A percentile compares a stretch with the other conserved stretches of the same genome.
These are phyloP conservation scores for Tolypocladium tundrense DNA, from an alignment of 2,329 filamentous ascomycete genomes.

Conservation along the genomic window DNA sequence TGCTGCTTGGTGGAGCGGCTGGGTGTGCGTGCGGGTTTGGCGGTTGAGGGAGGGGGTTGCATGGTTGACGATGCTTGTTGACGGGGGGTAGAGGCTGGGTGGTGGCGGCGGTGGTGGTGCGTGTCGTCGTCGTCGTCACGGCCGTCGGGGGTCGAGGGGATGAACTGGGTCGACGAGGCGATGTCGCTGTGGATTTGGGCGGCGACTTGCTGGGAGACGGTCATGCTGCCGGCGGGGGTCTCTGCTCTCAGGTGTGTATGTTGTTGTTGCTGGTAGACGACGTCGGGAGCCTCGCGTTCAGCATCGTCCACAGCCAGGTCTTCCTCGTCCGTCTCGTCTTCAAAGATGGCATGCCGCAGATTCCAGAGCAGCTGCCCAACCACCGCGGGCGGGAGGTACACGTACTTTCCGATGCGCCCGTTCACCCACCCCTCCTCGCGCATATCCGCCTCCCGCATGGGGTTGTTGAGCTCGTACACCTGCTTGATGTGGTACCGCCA, in stretches of 20 bases:
- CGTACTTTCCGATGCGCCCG: constrained; percentile 37
- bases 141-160: constrained; percentile 22
- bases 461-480: constrained; percentile 54
- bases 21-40: constrained; percentile 1
- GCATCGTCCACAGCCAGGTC: constrained; percentile 2
- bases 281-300: not conserved
- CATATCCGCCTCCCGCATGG: constrained; percentile 40
- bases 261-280: not conserved
- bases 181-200: constrained; percentile 39
- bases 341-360: constrained; percentile 39
- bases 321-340: constrained; percentile 11
- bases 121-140: constrained; percentile 3
- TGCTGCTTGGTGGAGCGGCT: not conserved
- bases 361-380: constrained; percentile 49
- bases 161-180: constrained; percentile 26
- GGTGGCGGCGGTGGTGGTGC: not conserved
- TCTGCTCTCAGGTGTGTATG: not conserved
- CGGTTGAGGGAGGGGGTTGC: constrained; percentile 6
- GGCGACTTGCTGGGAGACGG: constrained; percentile 41
- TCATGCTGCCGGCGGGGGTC: constrained; percentile 13
- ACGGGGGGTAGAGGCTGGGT: not conserved
- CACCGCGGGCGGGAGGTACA: constrained; percentile 45
- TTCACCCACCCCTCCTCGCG: constrained; percentile 44
- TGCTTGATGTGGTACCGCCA: constrained; percentile 23
- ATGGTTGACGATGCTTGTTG: constrained; percentile 5